A percentile compares a stretch with the other conserved stretches of the same genome.
Conservation (phyloP, 1,139 yeast species). For the Blastobotrys capitulatus region DNA sequence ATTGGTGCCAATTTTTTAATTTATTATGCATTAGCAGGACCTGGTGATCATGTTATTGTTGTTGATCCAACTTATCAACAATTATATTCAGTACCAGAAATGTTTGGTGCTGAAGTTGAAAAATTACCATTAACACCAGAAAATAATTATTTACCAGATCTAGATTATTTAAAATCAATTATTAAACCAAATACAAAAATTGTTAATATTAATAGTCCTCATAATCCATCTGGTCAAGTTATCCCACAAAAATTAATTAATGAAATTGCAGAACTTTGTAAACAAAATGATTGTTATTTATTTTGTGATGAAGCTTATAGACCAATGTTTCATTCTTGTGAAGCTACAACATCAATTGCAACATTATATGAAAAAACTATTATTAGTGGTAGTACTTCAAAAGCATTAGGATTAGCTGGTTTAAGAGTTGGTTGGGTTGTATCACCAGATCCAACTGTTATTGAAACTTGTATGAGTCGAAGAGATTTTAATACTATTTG, state of each 20-base stretch:
- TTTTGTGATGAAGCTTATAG: slow-evolving; percentile 54
- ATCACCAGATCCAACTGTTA: slow-evolving; percentile 32
- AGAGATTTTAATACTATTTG: slow-evolving; percentile 53
- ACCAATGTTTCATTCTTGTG: slow-evolving; percentile 44
- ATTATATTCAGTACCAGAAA: slow-evolving; percentile 44
- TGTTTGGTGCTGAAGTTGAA: slow-evolving; percentile 45
- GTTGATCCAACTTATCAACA: slow-evolving; percentile 53
- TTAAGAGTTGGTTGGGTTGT: slow-evolving; percentile 52
- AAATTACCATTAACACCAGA: slow-evolving; percentile 35
- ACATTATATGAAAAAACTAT: slow-evolving; percentile 43
- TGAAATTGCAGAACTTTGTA: slow-evolving; percentile 40
- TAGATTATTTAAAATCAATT: slow-evolving; percentile 31
- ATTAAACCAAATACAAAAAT: slow-evolving; percentile 41
- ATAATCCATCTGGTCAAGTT: slow-evolving; percentile 51
- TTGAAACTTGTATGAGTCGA: slow-evolving; percentile 37
- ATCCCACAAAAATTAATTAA: slow-evolving; percentile 36
- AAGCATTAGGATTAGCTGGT: slow-evolving; percentile 54
- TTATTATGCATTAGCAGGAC: slow-evolving; percentile 43
- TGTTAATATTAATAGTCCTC: slow-evolving; percentile 49
- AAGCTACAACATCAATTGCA: slow-evolving; percentile 40
- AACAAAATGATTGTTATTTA: slow-evolving; percentile 34
- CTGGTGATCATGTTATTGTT: slow-evolving; percentile 47
- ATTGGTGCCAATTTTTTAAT: slow-evolving; percentile 52
- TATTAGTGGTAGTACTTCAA: slow-evolving; percentile 49
- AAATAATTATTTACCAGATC: slow-evolving; percentile 36